These are phyloP conservation scores for Fusarium sororula DNA, from an alignment of 2,329 filamentous ascomycete species.

Conservation along the genomic window DNA sequence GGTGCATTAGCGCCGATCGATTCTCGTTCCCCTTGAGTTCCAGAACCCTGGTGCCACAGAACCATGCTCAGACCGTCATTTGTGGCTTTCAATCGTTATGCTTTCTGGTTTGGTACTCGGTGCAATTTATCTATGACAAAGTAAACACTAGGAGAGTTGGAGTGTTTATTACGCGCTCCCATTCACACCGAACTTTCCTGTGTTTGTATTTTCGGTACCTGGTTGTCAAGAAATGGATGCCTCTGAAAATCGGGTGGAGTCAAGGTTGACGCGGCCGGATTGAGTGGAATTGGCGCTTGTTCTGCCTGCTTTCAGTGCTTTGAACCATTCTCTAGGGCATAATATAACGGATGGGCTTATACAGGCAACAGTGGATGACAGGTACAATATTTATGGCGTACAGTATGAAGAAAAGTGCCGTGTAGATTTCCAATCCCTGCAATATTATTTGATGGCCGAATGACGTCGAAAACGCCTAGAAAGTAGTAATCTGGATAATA, in stretches of 20 bases:
- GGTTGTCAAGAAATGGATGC: not conserved
- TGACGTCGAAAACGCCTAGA: not conserved
- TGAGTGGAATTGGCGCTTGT: not conserved
- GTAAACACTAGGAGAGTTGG: not conserved
- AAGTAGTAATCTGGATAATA: not conserved
- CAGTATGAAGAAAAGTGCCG: not conserved
- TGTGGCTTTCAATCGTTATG: not conserved
- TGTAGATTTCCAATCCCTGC: not conserved
- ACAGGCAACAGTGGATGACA: not conserved
- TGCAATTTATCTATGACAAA: not conserved
- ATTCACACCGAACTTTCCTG: not conserved
- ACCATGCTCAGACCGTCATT: slow-evolving; percentile 4
- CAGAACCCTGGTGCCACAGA: slow-evolving; percentile 35
- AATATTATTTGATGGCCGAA: not conserved
- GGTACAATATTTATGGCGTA: not conserved
- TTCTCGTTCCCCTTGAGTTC: slow-evolving; percentile 33
- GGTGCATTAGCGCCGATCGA: slow-evolving; percentile 51
- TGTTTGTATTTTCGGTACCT: not conserved
- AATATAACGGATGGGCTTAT: not conserved
- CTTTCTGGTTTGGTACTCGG: too few species aligned
- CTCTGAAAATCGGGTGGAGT: not conserved
- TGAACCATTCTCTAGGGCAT: not conserved
- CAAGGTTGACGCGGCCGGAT: not conserved
- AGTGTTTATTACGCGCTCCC: not conserved
- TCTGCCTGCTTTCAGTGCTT: not conserved